Percentiles rank a stretch among this genome's conserved stretches.
Conservation (phyloP, 495 filamentous ascomycete genomes). For the Venustampulla echinocandica region DNA sequence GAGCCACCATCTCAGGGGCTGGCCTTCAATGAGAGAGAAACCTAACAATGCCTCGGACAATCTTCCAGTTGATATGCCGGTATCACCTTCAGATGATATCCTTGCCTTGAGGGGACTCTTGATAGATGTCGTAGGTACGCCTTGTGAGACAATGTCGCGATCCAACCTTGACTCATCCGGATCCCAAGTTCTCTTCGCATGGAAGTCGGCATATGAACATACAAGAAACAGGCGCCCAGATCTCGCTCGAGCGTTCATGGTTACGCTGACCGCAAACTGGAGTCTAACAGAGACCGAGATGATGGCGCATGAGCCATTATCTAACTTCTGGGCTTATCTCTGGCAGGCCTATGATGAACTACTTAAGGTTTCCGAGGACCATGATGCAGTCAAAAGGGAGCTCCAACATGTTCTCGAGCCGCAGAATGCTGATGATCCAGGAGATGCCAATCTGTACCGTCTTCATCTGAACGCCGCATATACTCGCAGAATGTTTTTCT, state of each 20-base stretch:
- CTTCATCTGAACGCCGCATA: not conserved
- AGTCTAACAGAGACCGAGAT: not conserved
- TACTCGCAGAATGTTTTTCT: not conserved
- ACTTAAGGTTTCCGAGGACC: not conserved
- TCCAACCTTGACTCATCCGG: not conserved
- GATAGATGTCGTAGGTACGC: not conserved
- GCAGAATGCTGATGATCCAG: not conserved
- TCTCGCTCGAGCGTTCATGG: not conserved
- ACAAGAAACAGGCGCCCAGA: not conserved
- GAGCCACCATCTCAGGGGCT: not conserved
- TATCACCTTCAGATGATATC: not conserved
- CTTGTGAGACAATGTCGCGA: not conserved
- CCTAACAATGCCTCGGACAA: not conserved
- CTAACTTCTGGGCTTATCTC: not conserved
- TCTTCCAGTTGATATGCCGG: not conserved
- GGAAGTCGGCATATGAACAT: not conserved
- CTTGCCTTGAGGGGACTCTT: not conserved
- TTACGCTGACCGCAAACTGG: not conserved
- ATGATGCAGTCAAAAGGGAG: not conserved
- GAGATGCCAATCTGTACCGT: not conserved
- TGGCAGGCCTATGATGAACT: not conserved
- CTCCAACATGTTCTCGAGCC: not conserved
- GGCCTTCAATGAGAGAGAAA: not conserved
- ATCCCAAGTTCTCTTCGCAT: conserved; percentile 2
- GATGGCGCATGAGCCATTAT: not conserved